phyloP scores from a whole-genome alignment of 768 basidiomycete species.

The Tylopilus intermedius region DNA sequence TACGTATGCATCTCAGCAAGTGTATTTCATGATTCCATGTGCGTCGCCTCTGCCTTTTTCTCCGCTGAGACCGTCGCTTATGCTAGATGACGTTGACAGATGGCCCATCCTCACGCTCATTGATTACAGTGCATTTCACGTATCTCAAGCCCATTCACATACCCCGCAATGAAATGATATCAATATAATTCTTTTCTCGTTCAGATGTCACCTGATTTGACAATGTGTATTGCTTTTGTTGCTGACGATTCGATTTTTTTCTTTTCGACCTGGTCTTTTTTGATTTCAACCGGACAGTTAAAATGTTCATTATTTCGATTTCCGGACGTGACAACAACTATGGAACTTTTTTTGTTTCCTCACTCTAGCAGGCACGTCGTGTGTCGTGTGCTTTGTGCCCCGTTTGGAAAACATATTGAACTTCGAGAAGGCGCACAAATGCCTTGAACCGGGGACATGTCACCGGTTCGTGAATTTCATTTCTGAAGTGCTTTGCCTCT shows the following conservation, averaged over 20 bases:
- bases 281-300: conserved; percentile 4
- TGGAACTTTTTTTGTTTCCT: background rate
- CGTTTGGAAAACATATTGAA: background rate
- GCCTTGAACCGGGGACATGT: background rate
- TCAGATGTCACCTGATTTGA: conserved; percentile 19
- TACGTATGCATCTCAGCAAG: conserved; percentile 20
- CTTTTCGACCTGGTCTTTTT: background rate
- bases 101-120: conserved; percentile 26
- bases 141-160: conserved; percentile 20
- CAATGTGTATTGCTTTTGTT: conserved; percentile 1
- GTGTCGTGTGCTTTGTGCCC: background rate
- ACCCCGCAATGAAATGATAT: conserved; percentile 27
- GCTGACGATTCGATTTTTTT: conserved; percentile 6
- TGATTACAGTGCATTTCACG: conserved; percentile 19
- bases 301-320: conserved; percentile 1
- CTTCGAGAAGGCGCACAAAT: too few species aligned
- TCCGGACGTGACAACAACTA: conserved; percentile 6
- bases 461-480: background rate
- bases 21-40: conserved; percentile 29
- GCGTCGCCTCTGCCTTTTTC: background rate
- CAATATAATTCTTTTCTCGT: conserved; percentile 23
- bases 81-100: conserved; percentile 12
- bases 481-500: background rate
- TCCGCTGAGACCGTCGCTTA: background rate
- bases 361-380: background rate